These are phyloP conservation scores for Solanum sejunctum DNA, from an alignment of 257 asterid genomes.

Conservation along the genomic window DNA sequence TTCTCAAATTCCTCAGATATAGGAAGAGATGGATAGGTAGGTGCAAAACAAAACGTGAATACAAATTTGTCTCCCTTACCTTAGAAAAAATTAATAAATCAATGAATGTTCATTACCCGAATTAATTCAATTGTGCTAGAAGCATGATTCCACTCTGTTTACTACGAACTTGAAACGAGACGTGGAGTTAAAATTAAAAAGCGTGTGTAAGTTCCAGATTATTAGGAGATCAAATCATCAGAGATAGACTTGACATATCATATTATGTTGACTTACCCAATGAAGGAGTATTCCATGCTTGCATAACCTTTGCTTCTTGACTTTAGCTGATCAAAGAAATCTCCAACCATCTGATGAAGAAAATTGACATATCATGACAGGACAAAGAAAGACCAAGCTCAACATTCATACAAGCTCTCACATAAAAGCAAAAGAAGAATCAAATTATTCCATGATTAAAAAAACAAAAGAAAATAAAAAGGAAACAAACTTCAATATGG, in stretches of 20 bases:
- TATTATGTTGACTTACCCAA: conserved; percentile 42
- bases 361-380: not conserved
- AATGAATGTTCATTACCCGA: not conserved
- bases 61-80: not conserved
- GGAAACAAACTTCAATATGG: not conserved
- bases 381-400: not conserved
- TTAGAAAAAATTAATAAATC: not conserved
- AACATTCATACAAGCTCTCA: not conserved
- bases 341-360: conserved; percentile 90
- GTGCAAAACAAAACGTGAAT: not conserved
- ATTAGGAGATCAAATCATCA: not conserved
- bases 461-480: not conserved
- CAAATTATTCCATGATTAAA: not conserved
- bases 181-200: not conserved
- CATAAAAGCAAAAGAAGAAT: not conserved
- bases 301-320: conserved; percentile 99
- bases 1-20: not conserved
- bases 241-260: not conserved
- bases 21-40: not conserved
- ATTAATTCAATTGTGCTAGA: not conserved
- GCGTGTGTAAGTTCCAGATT: not conserved
- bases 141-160: not conserved
- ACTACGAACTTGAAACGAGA: not conserved
- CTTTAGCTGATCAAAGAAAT: conserved; percentile 97
- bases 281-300: conserved; percentile 93